phyloP scores from a whole-genome alignment of 2,329 filamentous ascomycete genomes.

The Trichophyton verrucosum region DNA sequence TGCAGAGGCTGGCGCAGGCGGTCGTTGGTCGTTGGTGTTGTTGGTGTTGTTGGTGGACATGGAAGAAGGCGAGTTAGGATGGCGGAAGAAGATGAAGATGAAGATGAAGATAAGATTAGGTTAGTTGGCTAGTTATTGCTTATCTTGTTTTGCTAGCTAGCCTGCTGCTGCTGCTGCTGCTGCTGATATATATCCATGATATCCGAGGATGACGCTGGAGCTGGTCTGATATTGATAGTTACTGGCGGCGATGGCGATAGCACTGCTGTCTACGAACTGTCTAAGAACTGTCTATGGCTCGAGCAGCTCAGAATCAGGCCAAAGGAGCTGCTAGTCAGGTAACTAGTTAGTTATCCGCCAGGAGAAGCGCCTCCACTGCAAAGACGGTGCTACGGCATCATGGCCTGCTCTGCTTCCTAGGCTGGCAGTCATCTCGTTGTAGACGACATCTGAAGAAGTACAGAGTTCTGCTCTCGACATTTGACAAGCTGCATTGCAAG shows the following conservation, averaged over 20 bases:
- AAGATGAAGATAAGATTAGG: slow-evolving; percentile 1
- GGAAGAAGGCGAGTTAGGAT: background rate
- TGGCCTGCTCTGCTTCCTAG: too few relatives aligned
- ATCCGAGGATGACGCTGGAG: too few relatives aligned
- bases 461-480: background rate
- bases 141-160: background rate
- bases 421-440: background rate
- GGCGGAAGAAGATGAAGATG: background rate
- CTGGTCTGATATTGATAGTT: too few relatives aligned
- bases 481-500: background rate
- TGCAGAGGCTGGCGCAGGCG: background rate
- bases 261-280: background rate
- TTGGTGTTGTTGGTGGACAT: background rate
- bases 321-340: background rate
- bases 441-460: background rate
- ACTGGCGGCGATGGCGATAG: background rate
- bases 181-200: background rate
- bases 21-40: background rate
- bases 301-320: background rate
- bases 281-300: background rate
- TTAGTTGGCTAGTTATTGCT: background rate
- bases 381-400: too few relatives aligned
- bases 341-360: too few relatives aligned
- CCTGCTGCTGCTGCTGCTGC: too few relatives aligned
- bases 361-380: too few relatives aligned